A percentile compares a stretch with the other conserved stretches of the same genome.
These are phyloP conservation scores for Arctostaphylos glauca DNA, from an alignment of 148 eudicot genomes.

Conservation along the genomic window DNA sequence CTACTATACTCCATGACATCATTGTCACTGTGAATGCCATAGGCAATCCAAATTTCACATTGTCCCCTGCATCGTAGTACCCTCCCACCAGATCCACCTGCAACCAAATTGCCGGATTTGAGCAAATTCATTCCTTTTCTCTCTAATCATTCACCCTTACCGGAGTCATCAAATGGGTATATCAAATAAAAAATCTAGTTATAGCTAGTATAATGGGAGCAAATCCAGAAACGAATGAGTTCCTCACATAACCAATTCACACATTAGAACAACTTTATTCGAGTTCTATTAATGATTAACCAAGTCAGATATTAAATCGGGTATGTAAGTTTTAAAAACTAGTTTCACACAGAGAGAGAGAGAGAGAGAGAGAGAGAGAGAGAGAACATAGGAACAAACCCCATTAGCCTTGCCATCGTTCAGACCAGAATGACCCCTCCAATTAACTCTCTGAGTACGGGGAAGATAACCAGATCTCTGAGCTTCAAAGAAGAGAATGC, in stretches of 20 bases:
- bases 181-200: neutral
- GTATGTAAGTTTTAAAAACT: no score
- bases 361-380: neutral
- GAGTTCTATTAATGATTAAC: no score
- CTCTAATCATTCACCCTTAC: no score
- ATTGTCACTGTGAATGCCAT: constrained; percentile 94
- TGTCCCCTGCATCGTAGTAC: constrained; percentile 99
- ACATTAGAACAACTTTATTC: neutral
- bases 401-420: constrained; percentile 80
- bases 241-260: neutral
- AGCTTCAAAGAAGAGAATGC: constrained; percentile 90
- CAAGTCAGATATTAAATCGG: no score
- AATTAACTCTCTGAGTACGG: constrained; percentile 66
- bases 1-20: constrained; percentile 98
- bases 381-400: constrained; percentile 34
- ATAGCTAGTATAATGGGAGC: neutral
- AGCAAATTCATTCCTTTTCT: neutral
- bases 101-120: neutral
- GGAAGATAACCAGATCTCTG: constrained; percentile 97
- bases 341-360: no score
- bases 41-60: constrained; percentile 94
- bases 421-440: constrained; percentile 91
- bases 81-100: constrained; percentile 99
- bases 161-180: neutral
- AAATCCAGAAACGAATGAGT: neutral